A percentile compares a stretch with the other conserved stretches of the same genome.
Evolutionary conservation across 345 rosid species (phyloP).

Genomic region (Aquilaria sinensis): DNA sequence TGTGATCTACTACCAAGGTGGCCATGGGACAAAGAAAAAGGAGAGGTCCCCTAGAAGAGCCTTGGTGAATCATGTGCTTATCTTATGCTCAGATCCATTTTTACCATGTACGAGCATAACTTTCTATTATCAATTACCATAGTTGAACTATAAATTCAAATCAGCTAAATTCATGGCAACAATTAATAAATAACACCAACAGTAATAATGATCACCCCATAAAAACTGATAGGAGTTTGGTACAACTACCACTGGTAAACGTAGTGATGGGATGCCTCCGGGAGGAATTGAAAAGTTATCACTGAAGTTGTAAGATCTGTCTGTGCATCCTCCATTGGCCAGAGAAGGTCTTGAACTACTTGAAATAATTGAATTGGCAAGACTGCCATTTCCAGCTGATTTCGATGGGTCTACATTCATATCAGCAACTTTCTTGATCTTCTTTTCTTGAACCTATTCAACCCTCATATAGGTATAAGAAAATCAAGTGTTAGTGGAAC

Average conservation of each 20-base stretch:
- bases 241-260: conserved; percentile 84
- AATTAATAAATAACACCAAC: too few species aligned
- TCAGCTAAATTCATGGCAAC: too few species aligned
- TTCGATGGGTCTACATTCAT: conserved; percentile 68
- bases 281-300: conserved; percentile 57
- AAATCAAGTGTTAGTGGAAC: neutral
- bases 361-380: conserved; percentile 64
- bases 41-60: too few species aligned
- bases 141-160: neutral
- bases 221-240: conserved; percentile 2
- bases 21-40: too few species aligned
- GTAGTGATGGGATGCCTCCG: conserved; percentile 78
- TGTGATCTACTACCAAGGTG: too few species aligned
- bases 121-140: neutral
- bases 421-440: conserved; percentile 79
- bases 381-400: conserved; percentile 60
- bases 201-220: too few species aligned
- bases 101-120: neutral
- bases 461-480: conserved; percentile 13
- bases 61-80: too few species aligned
- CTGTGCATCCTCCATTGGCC: conserved; percentile 60
- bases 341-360: conserved; percentile 34
- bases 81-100: too few species aligned
- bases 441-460: conserved; percentile 92
- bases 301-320: conserved; percentile 32